A percentile compares a stretch with the other conserved stretches of the same genome.
phyloP scores from a whole-genome alignment of 1,284 basidiomycete genomes.

The Pyrrhoderma noxium region DNA sequence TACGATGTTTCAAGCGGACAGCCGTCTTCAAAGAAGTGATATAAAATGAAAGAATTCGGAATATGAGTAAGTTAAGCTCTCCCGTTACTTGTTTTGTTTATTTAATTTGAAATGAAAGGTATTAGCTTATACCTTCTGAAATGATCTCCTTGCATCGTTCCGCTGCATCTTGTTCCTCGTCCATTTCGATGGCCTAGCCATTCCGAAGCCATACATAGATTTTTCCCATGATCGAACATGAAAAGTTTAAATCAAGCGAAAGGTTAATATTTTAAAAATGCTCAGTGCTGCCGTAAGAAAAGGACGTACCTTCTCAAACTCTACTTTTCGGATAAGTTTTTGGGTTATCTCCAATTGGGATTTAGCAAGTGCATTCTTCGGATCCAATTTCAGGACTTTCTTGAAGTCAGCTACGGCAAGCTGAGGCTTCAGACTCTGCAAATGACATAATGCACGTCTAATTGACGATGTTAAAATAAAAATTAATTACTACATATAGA shows the following conservation, averaged over 20 bases:
- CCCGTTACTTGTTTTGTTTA: background rate
- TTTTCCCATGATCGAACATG: background rate
- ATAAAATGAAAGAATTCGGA: background rate
- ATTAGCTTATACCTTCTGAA: constrained; percentile 52
- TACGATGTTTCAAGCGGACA: constrained; percentile 70
- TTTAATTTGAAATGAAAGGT: background rate
- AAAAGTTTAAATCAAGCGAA: no score
- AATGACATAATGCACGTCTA: constrained; percentile 86
- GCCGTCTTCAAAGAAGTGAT: constrained; percentile 39
- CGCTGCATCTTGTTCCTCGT: constrained; percentile 75
- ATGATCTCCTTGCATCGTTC: constrained; percentile 74
- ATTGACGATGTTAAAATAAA: no score
- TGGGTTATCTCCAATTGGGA: constrained; percentile 82
- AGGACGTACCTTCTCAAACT: constrained; percentile 73
- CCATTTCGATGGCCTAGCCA: constrained; percentile 84
- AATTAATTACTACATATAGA: no score
- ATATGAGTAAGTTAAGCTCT: background rate
- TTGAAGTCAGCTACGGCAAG: constrained; percentile 82
- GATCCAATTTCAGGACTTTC: constrained; percentile 82
- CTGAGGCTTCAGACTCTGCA: constrained; percentile 84
- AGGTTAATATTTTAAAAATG: no score
- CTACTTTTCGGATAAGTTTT: constrained; percentile 81
- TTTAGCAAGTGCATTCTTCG: constrained; percentile 75
- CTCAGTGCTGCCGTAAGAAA: no score
- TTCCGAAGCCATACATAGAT: no score